Conservation (phyloP, 805 yeast genomes). For the Torulaspora franciscae region DNA sequence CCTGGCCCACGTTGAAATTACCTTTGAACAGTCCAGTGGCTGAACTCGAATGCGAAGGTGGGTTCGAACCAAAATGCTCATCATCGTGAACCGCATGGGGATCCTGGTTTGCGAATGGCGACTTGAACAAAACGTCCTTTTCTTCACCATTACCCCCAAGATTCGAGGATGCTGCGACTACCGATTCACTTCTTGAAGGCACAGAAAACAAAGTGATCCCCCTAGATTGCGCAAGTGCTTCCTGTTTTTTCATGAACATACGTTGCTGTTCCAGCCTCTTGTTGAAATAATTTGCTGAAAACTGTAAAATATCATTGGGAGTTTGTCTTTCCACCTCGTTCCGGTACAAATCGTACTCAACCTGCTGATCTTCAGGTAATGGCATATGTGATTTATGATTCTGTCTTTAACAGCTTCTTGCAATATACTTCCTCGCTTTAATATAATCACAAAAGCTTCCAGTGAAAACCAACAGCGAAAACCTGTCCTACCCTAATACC, state of each 20-base stretch:
- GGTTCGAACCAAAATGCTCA: slow-evolving; percentile 4
- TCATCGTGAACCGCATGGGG: slow-evolving; percentile 46
- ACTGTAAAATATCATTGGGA: slow-evolving; percentile 68
- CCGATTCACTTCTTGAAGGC: slow-evolving; percentile 37
- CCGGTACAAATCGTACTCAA: slow-evolving; percentile 61
- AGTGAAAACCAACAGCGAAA: neutral
- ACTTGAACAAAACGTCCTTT: slow-evolving; percentile 42
- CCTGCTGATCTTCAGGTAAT: slow-evolving; percentile 23
- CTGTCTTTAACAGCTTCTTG: neutral
- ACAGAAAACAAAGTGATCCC: slow-evolving; percentile 45
- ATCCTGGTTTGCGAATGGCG: slow-evolving; percentile 60
- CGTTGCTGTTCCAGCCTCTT: slow-evolving; percentile 57
- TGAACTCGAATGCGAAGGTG: slow-evolving; percentile 7
- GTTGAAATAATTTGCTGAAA: slow-evolving; percentile 69
- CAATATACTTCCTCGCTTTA: neutral
- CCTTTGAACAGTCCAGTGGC: slow-evolving; percentile 27
- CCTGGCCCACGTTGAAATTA: slow-evolving; percentile 28
- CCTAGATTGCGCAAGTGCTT: slow-evolving; percentile 37
- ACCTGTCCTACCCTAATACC: neutral
- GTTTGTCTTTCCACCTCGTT: slow-evolving; percentile 49
- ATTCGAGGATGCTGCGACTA: slow-evolving; percentile 30
- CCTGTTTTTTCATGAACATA: slow-evolving; percentile 47
- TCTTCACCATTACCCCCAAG: slow-evolving; percentile 11
- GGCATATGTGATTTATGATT: slow-evolving; percentile 10
- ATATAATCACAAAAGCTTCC: neutral